Evolutionary conservation across 495 filamentous ascomycete genomes (phyloP).

Genomic region (Penicillium steckii): DNA sequence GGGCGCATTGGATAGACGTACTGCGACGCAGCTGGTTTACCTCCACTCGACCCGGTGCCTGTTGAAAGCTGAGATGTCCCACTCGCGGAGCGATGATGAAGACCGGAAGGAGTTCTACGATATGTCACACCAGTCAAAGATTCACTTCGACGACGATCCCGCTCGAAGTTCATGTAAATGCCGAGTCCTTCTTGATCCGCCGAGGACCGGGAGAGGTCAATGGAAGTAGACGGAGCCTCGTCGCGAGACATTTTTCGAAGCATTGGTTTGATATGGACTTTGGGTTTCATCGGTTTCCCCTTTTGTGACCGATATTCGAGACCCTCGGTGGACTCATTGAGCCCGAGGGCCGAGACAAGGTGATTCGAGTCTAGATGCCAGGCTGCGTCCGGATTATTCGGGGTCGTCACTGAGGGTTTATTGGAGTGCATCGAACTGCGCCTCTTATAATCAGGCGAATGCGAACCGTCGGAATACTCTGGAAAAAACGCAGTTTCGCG

Average conservation of each 20-base stretch:
- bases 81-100: conserved; percentile 55
- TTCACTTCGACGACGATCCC: conserved; percentile 30
- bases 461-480: conserved; percentile 13
- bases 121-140: conserved; percentile 22
- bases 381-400: conserved; percentile 11
- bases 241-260: conserved; percentile 54
- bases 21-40: conserved; percentile 44
- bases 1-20: conserved; percentile 63
- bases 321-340: conserved; percentile 17
- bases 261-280: conserved; percentile 56
- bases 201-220: conserved; percentile 55
- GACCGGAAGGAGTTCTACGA: conserved; percentile 34
- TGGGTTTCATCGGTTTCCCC: conserved; percentile 25
- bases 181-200: conserved; percentile 58
- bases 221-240: conserved; percentile 40
- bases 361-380: conserved; percentile 2
- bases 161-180: conserved; percentile 51
- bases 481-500: conserved; percentile 19
- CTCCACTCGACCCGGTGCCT: conserved; percentile 46
- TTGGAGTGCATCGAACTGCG: conserved; percentile 10
- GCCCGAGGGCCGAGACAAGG: conserved; percentile 4
- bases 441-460: conserved; percentile 7
- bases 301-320: conserved; percentile 28
- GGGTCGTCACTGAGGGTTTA: conserved; percentile 7
- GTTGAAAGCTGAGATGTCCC: conserved; percentile 55